A percentile compares a stretch with the other conserved stretches of the same genome.
These are phyloP conservation scores for Setaria italica DNA, from an alignment of 202 grass and related monocot genomes.

Conservation along the genomic window DNA sequence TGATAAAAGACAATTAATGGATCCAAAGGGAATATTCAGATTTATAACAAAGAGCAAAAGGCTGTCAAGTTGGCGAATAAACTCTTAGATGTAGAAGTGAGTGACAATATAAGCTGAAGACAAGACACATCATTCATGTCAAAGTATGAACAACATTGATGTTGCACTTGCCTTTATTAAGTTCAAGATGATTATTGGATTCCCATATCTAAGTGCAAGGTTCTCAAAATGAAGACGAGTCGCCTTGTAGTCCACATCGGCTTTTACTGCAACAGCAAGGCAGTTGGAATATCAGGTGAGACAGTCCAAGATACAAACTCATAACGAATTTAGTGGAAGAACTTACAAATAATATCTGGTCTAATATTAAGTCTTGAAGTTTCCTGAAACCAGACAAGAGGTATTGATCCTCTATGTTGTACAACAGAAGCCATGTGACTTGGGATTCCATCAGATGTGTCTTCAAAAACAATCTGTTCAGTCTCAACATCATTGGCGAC, in stretches of 20 bases:
- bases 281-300: conserved; percentile 35
- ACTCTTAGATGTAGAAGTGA: conserved; percentile 24
- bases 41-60: conserved; percentile 27
- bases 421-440: conserved; percentile 82
- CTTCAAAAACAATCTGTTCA: conserved; percentile 95
- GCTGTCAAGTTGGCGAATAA: conserved; percentile 25
- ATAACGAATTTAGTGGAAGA: conserved; percentile 10
- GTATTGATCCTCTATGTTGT: conserved; percentile 98
- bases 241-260: conserved; percentile 79
- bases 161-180: conserved; percentile 90
- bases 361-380: conserved; percentile 96
- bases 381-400: conserved; percentile 97
- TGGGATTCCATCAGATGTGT: conserved; percentile 64
- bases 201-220: conserved; percentile 93
- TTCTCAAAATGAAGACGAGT: conserved; percentile 96
- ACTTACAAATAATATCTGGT: conserved; percentile 97
- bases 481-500: conserved; percentile 99
- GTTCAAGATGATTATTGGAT: conserved; percentile 96
- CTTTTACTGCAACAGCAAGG: conserved; percentile 69
- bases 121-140: background rate
- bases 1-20: conserved; percentile 47
- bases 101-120: conserved; percentile 13
- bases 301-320: conserved; percentile 28
- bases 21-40: conserved; percentile 44
- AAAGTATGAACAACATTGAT: conserved; percentile 21